Evolutionary conservation across 352 stramenopile genomes (phyloP).

Genomic region (Phytophthora idaei): DNA sequence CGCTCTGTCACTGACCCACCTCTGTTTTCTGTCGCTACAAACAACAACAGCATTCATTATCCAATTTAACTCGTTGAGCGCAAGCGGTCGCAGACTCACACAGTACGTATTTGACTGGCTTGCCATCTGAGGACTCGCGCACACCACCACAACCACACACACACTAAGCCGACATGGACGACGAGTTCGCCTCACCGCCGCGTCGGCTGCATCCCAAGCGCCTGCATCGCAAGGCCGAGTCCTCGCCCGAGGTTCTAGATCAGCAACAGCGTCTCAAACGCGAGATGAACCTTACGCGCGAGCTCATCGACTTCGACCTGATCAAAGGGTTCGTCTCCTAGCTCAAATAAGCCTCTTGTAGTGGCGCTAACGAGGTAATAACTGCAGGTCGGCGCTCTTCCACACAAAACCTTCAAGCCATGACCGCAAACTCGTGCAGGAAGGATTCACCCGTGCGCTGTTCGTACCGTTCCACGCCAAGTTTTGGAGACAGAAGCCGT

Average conservation of each 20-base stretch:
- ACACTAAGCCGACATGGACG: slow-evolving; percentile 30
- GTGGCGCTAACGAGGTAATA: slow-evolving; percentile 3
- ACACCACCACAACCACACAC: slow-evolving; percentile 2
- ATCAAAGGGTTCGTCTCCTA: slow-evolving; percentile 72
- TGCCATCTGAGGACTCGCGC: background rate
- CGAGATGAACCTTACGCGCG: slow-evolving; percentile 67
- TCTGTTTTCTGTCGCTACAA: slow-evolving; percentile 11
- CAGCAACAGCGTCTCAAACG: slow-evolving; percentile 53
- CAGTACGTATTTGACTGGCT: slow-evolving; percentile 3
- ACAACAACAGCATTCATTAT: slow-evolving; percentile 33
- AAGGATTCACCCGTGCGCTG: slow-evolving; percentile 70
- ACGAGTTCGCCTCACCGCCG: slow-evolving; percentile 44
- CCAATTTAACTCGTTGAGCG: slow-evolving; percentile 34
- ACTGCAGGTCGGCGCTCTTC: slow-evolving; percentile 77
- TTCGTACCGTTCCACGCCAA: slow-evolving; percentile 74
- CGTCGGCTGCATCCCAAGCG: slow-evolving; percentile 39
- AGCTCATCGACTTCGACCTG: slow-evolving; percentile 88
- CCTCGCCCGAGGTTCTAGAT: slow-evolving; percentile 36
- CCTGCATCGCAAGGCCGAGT: slow-evolving; percentile 60
- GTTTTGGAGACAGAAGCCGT: slow-evolving; percentile 80
- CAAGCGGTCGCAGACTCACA: slow-evolving; percentile 15
- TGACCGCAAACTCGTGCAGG: slow-evolving; percentile 79
- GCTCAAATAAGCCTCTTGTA: background rate
- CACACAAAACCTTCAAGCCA: slow-evolving; percentile 86
- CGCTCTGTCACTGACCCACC: slow-evolving; percentile 8